Base-by-base conservation (phyloP, 345 rosid genomes). In the Eucalyptus erythrocorys region DNA sequence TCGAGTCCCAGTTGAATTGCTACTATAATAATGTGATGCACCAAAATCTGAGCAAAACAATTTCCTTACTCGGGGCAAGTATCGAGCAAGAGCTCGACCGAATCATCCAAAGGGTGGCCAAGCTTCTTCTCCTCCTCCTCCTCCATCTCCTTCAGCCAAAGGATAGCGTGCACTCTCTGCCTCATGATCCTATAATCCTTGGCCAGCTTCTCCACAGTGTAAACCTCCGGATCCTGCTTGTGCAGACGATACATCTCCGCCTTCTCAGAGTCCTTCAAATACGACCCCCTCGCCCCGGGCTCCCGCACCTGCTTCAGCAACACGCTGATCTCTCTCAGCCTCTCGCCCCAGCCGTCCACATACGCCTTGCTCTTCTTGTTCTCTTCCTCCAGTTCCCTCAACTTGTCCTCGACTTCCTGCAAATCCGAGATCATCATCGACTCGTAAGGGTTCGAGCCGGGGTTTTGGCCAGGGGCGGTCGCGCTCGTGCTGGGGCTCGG, bases 121-220 rank as follows among this genome's bases (percentile, higher is more conserved):
- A 91, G 96, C 90, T 94, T 98, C 89, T 93, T 96, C 96, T 98
- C 99, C 91, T 94, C 95, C 92, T 98, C 97, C 90, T 94, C 98
- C 91, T 98, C 99, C 82, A 93, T 92, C 90, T 98, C 95, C 89
- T 98, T 98, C 88, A 97, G 92, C 97, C 98, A 98, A 90, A 98
- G 97, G 91, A 98, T 97, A 14, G 99, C 98, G 86, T 97, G 98
- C 87, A 98, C 99, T 89, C 99, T 94, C 93, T 98, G 99, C 90
- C 99, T 95, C 99, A 98, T 95, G 50, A 98, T 93, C 94, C 98
- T 95, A 86, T 93, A 98, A 91, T 98, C 99, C 90, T 96, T 98
- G 19, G 99, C 97, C 90, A 97, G 95, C 92, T 90, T 95, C 92
- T 95, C 96, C 88, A 97, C 89, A 0, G 98, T 96, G 91, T 98